Evolutionary conservation across 176 grass and related monocot genomes (phyloP), one percentile per base, ranked within the genome.

Genomic region (Oryza glaberrima): DNA sequence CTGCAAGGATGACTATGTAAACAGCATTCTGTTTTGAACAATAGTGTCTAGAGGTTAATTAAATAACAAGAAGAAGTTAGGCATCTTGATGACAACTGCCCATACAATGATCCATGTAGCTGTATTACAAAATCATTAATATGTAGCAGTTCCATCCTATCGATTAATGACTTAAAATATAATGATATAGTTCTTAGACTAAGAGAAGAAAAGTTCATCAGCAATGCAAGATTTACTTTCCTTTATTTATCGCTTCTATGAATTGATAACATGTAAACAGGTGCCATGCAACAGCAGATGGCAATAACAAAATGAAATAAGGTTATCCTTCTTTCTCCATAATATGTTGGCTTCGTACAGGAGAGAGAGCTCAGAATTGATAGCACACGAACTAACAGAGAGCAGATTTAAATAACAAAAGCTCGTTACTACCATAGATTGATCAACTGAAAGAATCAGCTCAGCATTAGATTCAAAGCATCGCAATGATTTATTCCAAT

Each of bases 401-500:
- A 72, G 52, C 51, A 82, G 12, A 82, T 23, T 7, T 41, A 36
- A 73, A 16, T n/a, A 64, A 73, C 38, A 73, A 73, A 70, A 82
- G 14, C n/a, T 16, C 26, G 16, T 48, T 47, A 28, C 41, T 75
- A 75, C 41, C 58, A 65, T 75, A 83, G 28, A 65, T 20, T 65
- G 56, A 17, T 48, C 25, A 52, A 34, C 72, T 51, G 46, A 75
- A 75, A 52, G 4, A 28, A 52, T 52, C 47, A 10, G 7, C 23
- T 73, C 71, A 52, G 75, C 28, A 84, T 56, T 69, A 69, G 30
- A 83, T 77, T 38, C 69, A 74, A 69, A 67, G 66, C 19, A 78
- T 25, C 6, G 66, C 23, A 20, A 26, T 32, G 19, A 79, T 41
- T 66, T 52, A 76, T 52, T 65, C 56, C 35, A 79, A 84, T 60